Conservation (phyloP, 2,329 filamentous ascomycete genomes). For the Cyclaneusma minus region DNA sequence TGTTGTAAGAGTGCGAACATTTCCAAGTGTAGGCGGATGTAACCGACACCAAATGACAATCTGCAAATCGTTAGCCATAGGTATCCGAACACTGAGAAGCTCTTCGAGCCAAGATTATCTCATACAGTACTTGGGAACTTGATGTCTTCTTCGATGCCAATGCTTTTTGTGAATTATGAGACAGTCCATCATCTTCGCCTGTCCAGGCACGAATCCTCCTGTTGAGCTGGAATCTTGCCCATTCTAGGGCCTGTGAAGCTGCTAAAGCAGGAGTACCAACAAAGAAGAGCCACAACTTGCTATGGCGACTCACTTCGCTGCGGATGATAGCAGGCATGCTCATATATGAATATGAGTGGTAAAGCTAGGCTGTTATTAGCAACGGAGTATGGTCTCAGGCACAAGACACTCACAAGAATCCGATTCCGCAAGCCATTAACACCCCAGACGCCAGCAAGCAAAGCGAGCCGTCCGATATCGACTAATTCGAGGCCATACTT, state of each 20-base stretch:
- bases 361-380: slow-evolving; percentile 14
- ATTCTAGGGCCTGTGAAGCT: background rate
- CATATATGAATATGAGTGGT: slow-evolving; percentile 14
- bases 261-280: background rate
- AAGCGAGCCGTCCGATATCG: slow-evolving; percentile 11
- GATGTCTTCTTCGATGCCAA: too few relatives aligned
- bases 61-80: slow-evolving; percentile 11
- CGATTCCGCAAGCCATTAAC: slow-evolving; percentile 17
- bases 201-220: too few relatives aligned
- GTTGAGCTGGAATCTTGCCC: too few relatives aligned
- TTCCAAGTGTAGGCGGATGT: slow-evolving; percentile 14
- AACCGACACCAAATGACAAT: slow-evolving; percentile 9
- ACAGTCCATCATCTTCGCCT: too few relatives aligned
- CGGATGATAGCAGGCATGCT: slow-evolving; percentile 12
- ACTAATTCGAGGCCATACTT: slow-evolving; percentile 14
- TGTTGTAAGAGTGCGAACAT: slow-evolving; percentile 18
- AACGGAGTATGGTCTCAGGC: background rate
- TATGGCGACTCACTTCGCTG: slow-evolving; percentile 8
- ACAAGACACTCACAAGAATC: slow-evolving; percentile 12
- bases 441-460: slow-evolving; percentile 18
- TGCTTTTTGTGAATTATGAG: too few relatives aligned
- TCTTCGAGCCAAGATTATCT: too few relatives aligned
- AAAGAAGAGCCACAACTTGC: background rate
- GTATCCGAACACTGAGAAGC: too few relatives aligned
- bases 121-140: too few relatives aligned